Base-by-base conservation (phyloP, 2,329 filamentous ascomycete genomes). In the Sporothrix pseudoabietina region DNA sequence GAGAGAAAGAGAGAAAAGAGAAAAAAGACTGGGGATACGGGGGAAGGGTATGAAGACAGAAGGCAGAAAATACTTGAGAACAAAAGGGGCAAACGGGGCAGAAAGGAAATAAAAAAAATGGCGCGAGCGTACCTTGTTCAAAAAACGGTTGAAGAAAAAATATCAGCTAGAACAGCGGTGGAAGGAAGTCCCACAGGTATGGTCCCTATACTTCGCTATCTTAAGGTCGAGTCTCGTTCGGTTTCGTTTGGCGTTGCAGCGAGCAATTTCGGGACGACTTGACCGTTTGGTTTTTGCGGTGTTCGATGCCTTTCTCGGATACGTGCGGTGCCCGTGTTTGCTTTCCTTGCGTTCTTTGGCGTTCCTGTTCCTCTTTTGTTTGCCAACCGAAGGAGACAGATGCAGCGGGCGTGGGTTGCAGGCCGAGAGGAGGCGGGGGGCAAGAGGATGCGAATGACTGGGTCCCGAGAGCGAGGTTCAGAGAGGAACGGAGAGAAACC, bases 211-310 rank as follows among this genome's bases (percentile, higher is more conserved):
- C 35, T 9, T 55, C 19, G n/a, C n/a, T 44, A 52, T 71, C 9
- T 30, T 49, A 71, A 47, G 54, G 69, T 71, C 52, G 22, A 71
- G 61, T 59, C 39, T 71, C 19, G 69, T 41, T 61, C 22, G 54
- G 52, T 47, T 71, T 71, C 35, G 69, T 47, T 71, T 71, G 54
- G 69, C 57, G 69, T 71, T 47, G 55, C 30, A 63, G 26, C 49
- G 57, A 35, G 69, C 57, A 71, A 71, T 71, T 71, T 71, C 69
- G 69, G 69, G 69, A 19, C 26, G 19, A 12, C 30, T 55, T 52
- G 65, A 26, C 44, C 39, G 39, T n/a, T 66, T 9, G 10, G 55
- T n/a, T 39, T 22, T 10, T 49, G 26, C 12, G 41, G 6, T 19
- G n/a, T 47, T 69, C 65, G 65, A 35, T 52, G 10, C 52, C 14